These are phyloP conservation scores for Dipteronia sinensis DNA, from an alignment of 345 rosid species.

Conservation along the genomic window DNA sequence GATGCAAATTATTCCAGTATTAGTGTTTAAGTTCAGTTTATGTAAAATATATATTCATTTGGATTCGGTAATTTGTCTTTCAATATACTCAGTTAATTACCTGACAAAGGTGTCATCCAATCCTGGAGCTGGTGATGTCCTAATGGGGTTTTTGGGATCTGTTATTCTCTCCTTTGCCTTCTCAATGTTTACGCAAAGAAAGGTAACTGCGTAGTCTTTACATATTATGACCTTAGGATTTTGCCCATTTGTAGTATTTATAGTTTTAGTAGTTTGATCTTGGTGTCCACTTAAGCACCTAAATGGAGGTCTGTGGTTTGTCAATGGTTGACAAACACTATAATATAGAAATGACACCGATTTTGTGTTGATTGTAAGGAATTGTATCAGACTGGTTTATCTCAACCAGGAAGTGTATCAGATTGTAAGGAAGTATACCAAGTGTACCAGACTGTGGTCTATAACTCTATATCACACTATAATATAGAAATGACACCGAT, in stretches of 20 bases:
- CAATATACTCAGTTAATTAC: constrained; percentile 54
- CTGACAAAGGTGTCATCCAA: constrained; percentile 75
- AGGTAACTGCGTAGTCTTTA: constrained; percentile 42
- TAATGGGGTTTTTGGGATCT: constrained; percentile 95
- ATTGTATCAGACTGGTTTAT: background rate
- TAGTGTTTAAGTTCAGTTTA: background rate
- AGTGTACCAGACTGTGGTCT: too few relatives aligned
- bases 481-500: too few relatives aligned
- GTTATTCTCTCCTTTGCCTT: constrained; percentile 94
- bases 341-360: background rate
- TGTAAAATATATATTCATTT: background rate
- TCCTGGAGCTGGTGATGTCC: constrained; percentile 95
- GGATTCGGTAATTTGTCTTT: constrained; percentile 6
- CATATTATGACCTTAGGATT: background rate
- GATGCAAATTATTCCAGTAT: background rate
- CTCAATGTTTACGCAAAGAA: constrained; percentile 95
- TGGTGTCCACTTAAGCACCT: background rate
- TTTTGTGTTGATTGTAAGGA: background rate
- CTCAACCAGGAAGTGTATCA: background rate
- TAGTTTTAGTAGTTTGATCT: background rate
- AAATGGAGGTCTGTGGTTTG: background rate
- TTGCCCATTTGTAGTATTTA: background rate
- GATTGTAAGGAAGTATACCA: too few relatives aligned
- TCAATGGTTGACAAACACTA: background rate
- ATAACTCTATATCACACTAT: too few relatives aligned